These are phyloP conservation scores for Pisolithus orientalis DNA, from an alignment of 768 basidiomycete species.

Conservation along the genomic window DNA sequence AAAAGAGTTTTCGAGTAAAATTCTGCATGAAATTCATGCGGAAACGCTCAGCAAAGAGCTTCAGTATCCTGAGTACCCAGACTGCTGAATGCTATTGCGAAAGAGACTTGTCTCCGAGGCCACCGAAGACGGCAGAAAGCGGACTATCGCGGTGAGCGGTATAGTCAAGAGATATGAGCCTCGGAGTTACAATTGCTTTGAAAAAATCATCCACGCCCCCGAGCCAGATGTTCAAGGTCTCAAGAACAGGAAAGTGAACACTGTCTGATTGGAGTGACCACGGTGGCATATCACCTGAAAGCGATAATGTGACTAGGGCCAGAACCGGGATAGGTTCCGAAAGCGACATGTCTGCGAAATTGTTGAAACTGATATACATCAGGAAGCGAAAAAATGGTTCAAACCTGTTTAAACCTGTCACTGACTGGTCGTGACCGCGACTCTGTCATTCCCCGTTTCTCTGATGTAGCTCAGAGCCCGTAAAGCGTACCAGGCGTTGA, in stretches of 20 bases:
- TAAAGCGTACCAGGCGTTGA: too few relatives aligned
- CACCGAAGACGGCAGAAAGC: not conserved
- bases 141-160: not conserved
- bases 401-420: too few relatives aligned
- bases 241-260: not conserved
- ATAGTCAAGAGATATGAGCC: not conserved
- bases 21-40: not conserved
- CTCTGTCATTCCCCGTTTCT: too few relatives aligned
- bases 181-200: not conserved
- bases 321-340: not conserved
- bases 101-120: not conserved
- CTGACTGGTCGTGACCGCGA: too few relatives aligned
- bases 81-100: not conserved
- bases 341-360: not conserved
- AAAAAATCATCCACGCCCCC: not conserved
- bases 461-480: too few relatives aligned
- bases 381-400: too few relatives aligned
- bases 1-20: not conserved
- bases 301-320: not conserved
- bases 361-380: too few relatives aligned
- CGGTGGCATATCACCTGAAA: not conserved
- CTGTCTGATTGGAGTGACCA: not conserved
- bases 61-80: not conserved
- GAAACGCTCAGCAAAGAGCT: not conserved
- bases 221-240: not conserved